Evolutionary conservation across 2,329 filamentous ascomycete species (phyloP).

Genomic region (Exutisphaerella laricina): DNA sequence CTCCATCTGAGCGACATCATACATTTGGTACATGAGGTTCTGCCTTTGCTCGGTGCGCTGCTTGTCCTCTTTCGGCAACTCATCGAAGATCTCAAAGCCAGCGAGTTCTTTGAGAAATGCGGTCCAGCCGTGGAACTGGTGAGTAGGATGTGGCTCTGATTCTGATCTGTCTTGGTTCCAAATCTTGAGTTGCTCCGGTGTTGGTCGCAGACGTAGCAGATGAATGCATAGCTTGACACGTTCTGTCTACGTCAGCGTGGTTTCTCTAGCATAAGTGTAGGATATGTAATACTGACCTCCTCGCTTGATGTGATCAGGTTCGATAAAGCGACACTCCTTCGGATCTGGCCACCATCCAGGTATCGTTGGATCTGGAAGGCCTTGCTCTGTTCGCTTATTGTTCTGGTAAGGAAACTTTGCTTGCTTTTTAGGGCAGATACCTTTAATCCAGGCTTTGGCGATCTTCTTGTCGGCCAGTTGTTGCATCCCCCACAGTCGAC

Average conservation of each 20-base stretch:
- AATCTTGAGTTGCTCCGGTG: constrained; percentile 22
- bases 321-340: constrained; percentile 56
- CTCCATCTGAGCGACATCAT: constrained; percentile 18
- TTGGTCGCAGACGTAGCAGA: constrained; percentile 28
- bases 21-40: constrained; percentile 18
- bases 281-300: constrained; percentile 55
- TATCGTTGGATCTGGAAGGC: constrained; percentile 12
- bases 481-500: constrained; percentile 47
- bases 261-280: too few relatives aligned
- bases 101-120: constrained; percentile 27
- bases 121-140: constrained; percentile 27
- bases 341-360: constrained; percentile 35
- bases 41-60: constrained; percentile 12
- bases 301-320: constrained; percentile 68
- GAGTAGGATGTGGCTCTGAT: constrained; percentile 21
- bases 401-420: constrained; percentile 66
- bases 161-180: constrained; percentile 26
- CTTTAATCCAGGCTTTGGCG: constrained; percentile 69
- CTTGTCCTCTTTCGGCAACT: constrained; percentile 20
- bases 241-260: constrained; percentile 21
- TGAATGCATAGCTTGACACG: constrained; percentile 29
- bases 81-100: constrained; percentile 24
- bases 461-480: constrained; percentile 67
- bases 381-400: constrained; percentile 53
- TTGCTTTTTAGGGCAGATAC: constrained; percentile 71